phyloP scores from a whole-genome alignment of 345 rosid genomes.

The Salix caprea region DNA sequence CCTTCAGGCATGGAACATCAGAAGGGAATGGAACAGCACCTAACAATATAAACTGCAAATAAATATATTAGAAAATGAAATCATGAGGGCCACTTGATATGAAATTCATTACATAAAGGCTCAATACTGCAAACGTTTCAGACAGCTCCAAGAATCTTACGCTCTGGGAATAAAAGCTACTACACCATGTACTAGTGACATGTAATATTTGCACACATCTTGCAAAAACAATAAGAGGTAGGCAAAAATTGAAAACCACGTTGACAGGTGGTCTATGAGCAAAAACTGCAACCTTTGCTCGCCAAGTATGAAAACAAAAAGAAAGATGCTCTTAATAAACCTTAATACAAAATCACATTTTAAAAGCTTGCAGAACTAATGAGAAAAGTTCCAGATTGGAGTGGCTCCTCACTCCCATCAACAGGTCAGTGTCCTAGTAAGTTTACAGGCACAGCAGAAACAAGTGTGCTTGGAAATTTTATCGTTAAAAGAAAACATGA shows the following conservation, averaged over 20 bases:
- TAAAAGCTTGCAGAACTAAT: background rate
- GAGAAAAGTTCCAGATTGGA: background rate
- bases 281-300: background rate
- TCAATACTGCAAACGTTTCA: background rate
- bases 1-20: conserved; percentile 32
- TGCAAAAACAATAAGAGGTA: background rate
- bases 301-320: background rate
- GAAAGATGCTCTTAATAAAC: background rate
- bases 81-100: background rate
- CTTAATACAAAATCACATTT: background rate
- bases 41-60: conserved; percentile 25
- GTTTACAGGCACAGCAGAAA: background rate
- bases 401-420: background rate
- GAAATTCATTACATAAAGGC: background rate
- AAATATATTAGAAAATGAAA: background rate
- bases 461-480: background rate
- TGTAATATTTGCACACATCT: background rate
- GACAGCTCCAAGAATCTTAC: background rate
- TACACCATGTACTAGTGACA: background rate
- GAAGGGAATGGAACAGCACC: conserved; percentile 37
- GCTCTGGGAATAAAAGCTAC: background rate
- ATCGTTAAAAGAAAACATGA: background rate
- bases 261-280: background rate
- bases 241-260: background rate
- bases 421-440: background rate